Base-by-base conservation (phyloP, 805 yeast genomes). In the Candida orba region DNA sequence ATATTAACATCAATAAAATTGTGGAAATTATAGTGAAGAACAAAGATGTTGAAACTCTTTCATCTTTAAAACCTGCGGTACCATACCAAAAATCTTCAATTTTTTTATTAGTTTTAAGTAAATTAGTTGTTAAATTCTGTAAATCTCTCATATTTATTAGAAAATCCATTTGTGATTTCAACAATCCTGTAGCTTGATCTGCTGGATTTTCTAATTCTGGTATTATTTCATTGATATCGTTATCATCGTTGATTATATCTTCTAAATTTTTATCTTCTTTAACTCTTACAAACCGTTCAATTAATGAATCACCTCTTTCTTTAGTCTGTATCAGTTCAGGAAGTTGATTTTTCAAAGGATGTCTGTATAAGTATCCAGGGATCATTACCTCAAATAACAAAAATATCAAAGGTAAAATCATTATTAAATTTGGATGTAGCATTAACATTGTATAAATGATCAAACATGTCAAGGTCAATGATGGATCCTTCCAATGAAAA, bases 401-500 rank as follows among this genome's bases (percentile, higher is more conserved):
- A 39, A 67, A 69, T 2, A 82, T 47, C 32, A 82, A 52, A 0
- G 96, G 96, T 29, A 80, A 68, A 1, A 79, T 69, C 33, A 84
- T 60, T 12, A 86, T 65, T 40, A 84, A 61, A 57, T 79, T 79
- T 0, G 96, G 96, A 65, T 84, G 75, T 31, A 81, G 60, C 53
- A 93, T 84, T 1, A 81, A 65, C 47, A 78, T 69, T 0, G 96
- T 81, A 50, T 83, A 80, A 1, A 78, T 48, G 6, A 81, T 65
- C 42, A 87, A 62, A 20, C 68, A 58, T 1, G 82, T 67, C 6
- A 89, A 50, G 0, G 96, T 89, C 48, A 78, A 73, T 0, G 84
- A 68, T 0, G 95, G 90, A 24, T 72, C 68, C 46, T 79, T 76
- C 97, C 97, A 90, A 5, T 85, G 75, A 22, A 86, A 46, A 1